Base-by-base conservation (phyloP, 257 asterid genomes). In the Lycium barbarum region DNA sequence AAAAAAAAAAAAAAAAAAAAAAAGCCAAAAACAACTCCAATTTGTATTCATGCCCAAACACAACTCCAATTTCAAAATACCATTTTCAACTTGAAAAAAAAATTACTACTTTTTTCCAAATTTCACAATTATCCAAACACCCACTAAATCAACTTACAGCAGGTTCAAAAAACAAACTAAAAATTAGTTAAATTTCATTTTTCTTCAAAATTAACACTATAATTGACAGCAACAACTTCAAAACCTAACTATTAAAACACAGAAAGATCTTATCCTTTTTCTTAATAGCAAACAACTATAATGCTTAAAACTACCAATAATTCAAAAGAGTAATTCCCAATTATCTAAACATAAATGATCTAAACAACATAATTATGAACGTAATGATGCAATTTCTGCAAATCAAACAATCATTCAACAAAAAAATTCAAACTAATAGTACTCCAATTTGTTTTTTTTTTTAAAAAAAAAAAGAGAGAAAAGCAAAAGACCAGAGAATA, bases 221-320 rank as follows among this genome's bases (percentile, higher is more conserved):
- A 49, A 22, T 74, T 51, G 2, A 26, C 81, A 74, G 2, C 13
- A 49, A 51, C 13, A 49, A 7, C 62, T 74, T 49, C 38, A 73
- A 49, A 6, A 33, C 45, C 22, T 49, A 76, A 51, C 63, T 22
- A 76, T 4, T 22, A 20, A 47, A 74, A 22, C 22, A 43, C 40
- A 74, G 2, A 47, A 20, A 73, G 36, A 72, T 49, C 36, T 72
- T 43, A 3, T 71, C 7, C 0, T n/a, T 1, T 71, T 47, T 11
- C 80, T 45, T n/a, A 73, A n/a, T 45, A 73, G 40, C 38, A 8
- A 72, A 43, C 80, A 43, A 10, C n/a, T 13, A 20, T 1, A 11
- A 74, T 49, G 81, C 61, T 20, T 20, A 74, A 26, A 76, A 76
- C 40, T 76, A 73, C 38, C 62, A 76, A 22, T 22, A 73, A 20